These are phyloP conservation scores for Elsinoe fawcettii DNA, from an alignment of 2,329 filamentous ascomycete species.

Conservation along the genomic window DNA sequence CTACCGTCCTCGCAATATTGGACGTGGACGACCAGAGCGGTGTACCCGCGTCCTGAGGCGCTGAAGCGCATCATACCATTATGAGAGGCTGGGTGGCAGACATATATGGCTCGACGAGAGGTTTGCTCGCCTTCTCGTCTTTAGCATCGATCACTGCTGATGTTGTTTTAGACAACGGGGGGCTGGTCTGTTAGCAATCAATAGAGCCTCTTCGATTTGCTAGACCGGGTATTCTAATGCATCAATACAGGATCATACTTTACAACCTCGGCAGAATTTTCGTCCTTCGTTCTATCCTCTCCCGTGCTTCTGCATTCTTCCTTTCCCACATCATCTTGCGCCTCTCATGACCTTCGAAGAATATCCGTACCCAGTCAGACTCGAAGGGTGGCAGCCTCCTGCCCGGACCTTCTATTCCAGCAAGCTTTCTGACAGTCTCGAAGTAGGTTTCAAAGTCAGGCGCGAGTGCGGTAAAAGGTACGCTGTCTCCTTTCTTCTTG, in stretches of 20 bases:
- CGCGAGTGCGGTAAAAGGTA: conserved; percentile 49
- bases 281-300: neutral
- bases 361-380: conserved; percentile 15
- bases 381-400: conserved; percentile 28
- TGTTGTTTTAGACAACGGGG: too few relatives aligned
- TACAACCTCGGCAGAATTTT: neutral
- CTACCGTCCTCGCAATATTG: conserved; percentile 43
- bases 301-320: conserved; percentile 15
- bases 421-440: conserved; percentile 45
- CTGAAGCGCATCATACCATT: neutral
- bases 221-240: neutral
- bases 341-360: conserved; percentile 16
- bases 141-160: too few relatives aligned
- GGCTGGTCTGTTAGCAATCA: too few relatives aligned
- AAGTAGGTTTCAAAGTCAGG: conserved; percentile 61
- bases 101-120: too few relatives aligned
- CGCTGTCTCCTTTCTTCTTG: conserved; percentile 47
- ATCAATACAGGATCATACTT: neutral
- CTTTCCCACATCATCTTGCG: conserved; percentile 17
- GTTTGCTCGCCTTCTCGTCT: too few relatives aligned
- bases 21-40: too few relatives aligned
- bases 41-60: too few relatives aligned
- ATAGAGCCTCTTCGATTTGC: neutral
- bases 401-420: conserved; percentile 42
- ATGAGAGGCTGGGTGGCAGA: too few relatives aligned